phyloP scores from a whole-genome alignment of 2,329 filamentous ascomycete species.

The Fusarium sp. region DNA sequence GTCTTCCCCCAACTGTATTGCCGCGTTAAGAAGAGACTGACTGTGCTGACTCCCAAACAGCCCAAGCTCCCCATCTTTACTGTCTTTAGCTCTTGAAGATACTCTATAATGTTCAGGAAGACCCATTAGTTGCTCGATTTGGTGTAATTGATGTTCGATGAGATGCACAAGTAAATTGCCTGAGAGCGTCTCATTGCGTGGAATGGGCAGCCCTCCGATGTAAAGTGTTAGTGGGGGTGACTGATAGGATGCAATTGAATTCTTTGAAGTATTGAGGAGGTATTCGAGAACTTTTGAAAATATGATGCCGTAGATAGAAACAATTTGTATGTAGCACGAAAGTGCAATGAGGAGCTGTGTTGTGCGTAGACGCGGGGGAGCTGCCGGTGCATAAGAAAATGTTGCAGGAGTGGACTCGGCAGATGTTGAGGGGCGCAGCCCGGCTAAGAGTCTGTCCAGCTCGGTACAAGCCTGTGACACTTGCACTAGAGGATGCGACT shows the following conservation, averaged over 20 bases:
- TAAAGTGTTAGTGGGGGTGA: not conserved
- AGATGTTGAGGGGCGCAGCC: not conserved
- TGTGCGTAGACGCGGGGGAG: not conserved
- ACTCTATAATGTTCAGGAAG: slow-evolving; percentile 2
- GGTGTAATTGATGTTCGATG: slow-evolving; percentile 7
- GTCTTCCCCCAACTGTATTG: slow-evolving; percentile 8
- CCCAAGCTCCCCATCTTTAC: slow-evolving; percentile 6
- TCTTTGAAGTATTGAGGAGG: not conserved
- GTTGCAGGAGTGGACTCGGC: not conserved
- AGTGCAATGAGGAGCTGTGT: slow-evolving; percentile 8
- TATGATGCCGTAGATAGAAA: slow-evolving; percentile 12
- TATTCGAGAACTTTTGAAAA: slow-evolving; percentile 7
- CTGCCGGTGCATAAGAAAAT: slow-evolving; percentile 1
- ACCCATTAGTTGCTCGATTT: slow-evolving; percentile 10
- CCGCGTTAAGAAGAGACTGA: not conserved
- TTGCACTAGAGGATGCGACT: slow-evolving; percentile 6
- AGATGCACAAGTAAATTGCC: slow-evolving; percentile 12
- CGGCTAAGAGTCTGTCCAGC: slow-evolving; percentile 1
- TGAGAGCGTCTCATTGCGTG: not conserved
- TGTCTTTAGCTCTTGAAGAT: slow-evolving; percentile 6
- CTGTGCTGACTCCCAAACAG: not conserved
- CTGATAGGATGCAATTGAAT: not conserved
- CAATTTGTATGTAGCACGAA: slow-evolving; percentile 15
- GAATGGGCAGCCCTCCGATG: not conserved
- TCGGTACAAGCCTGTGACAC: slow-evolving; percentile 2